phyloP scores from a whole-genome alignment of 257 asterid species.

The Solanum tarijense region DNA sequence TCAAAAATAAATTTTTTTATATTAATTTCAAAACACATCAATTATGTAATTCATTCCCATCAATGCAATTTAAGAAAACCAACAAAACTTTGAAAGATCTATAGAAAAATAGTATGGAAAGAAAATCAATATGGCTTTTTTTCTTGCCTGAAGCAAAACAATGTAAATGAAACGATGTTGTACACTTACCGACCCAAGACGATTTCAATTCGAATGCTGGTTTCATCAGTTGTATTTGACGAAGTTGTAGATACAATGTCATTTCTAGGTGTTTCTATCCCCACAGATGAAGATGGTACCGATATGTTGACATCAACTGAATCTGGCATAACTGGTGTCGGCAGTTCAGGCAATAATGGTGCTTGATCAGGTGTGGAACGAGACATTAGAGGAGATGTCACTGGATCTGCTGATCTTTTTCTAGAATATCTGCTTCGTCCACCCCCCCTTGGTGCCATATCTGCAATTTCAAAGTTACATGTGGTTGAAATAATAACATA shows the following conservation, averaged over 20 bases:
- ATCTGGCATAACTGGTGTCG: not conserved
- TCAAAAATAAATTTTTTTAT: too few species aligned
- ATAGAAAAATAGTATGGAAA: too few species aligned
- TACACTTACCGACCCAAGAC: not conserved
- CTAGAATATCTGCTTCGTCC: not conserved
- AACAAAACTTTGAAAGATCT: too few species aligned
- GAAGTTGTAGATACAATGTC: not conserved
- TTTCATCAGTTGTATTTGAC: not conserved
- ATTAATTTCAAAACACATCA: too few species aligned
- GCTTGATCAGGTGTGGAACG: not conserved
- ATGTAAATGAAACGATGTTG: not conserved
- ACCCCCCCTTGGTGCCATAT: not conserved
- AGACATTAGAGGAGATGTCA: not conserved
- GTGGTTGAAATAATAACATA: not conserved
- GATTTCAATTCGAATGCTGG: not conserved
- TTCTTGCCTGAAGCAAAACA: too few species aligned
- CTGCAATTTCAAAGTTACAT: not conserved
- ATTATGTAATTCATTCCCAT: too few species aligned
- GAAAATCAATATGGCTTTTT: too few species aligned
- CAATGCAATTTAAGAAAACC: too few species aligned
- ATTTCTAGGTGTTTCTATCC: not conserved
- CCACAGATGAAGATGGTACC: not conserved
- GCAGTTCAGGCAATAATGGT: not conserved
- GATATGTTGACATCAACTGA: not conserved
- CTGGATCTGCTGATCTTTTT: not conserved